Evolutionary conservation across 192 early-diverging fungal species (phyloP).

Genomic region (Pecoramyces ruminantium): DNA sequence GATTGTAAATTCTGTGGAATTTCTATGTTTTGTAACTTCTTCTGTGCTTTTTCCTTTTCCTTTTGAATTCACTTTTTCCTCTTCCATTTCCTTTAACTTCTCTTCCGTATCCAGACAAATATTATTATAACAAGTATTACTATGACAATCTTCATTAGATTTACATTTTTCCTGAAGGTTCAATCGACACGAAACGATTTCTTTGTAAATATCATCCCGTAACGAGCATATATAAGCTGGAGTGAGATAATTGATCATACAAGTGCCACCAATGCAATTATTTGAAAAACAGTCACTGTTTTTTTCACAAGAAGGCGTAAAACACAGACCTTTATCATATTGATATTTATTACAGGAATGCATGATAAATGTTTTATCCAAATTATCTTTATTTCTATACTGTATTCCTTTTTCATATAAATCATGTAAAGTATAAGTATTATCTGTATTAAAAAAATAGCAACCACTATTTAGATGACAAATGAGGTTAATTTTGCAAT

Average conservation of each 20-base stretch:
- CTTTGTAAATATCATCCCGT: neutral
- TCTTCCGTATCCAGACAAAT: neutral
- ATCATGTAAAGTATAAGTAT: neutral
- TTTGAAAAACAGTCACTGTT: neutral
- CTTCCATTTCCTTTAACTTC: neutral
- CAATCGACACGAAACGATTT: neutral
- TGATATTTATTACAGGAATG: neutral
- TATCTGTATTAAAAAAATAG: neutral
- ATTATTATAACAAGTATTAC: neutral
- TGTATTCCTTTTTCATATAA: neutral
- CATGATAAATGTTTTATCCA: neutral
- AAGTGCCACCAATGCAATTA: neutral
- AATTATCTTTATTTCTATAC: neutral
- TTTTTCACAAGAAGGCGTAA: neutral
- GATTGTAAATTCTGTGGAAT: neutral
- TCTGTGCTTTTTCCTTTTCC: neutral
- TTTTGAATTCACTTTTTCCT: neutral
- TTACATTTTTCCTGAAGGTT: neutral
- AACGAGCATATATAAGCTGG: neutral
- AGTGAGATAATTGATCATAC: neutral
- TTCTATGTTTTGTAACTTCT: neutral
- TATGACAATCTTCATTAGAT: neutral
- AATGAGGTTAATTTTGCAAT: neutral
- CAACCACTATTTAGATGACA: neutral
- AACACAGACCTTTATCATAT: neutral